Conservation (phyloP, 441 rosid species). For the Adansonia madagascariensis region DNA sequence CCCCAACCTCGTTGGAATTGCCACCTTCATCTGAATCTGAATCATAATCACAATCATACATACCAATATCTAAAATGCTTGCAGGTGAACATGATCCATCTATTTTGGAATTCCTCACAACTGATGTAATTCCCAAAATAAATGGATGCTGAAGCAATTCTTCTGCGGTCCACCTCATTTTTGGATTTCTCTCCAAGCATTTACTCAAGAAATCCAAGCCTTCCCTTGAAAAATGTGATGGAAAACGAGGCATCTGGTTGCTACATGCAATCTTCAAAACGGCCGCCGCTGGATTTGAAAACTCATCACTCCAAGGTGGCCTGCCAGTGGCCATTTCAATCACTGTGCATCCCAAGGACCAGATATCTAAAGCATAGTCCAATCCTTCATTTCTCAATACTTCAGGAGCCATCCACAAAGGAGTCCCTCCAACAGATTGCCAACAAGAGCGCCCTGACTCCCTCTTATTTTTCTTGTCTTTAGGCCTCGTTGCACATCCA, state of each 20-base stretch:
- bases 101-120: not conserved
- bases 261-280: conserved; percentile 56
- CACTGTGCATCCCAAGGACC: conserved; percentile 84
- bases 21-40: not conserved
- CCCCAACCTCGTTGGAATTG: not conserved
- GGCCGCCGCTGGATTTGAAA: conserved; percentile 38
- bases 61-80: not conserved
- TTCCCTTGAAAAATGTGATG: conserved; percentile 41
- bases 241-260: conserved; percentile 44
- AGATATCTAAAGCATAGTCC: conserved; percentile 70
- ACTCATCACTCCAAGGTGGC: conserved; percentile 57
- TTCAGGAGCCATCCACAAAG: conserved; percentile 90
- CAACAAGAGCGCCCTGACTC: not conserved
- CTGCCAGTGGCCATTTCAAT: conserved; percentile 67
- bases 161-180: conserved; percentile 63
- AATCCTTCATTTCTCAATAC: conserved; percentile 71
- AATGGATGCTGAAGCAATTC: conserved; percentile 67
- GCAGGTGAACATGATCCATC: not conserved
- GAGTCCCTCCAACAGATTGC: conserved; percentile 65
- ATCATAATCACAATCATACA: not conserved
- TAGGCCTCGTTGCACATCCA: conserved; percentile 47
- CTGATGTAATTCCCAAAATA: conserved; percentile 15
- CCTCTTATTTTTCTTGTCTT: not conserved
- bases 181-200: conserved; percentile 51
- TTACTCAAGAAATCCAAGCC: conserved; percentile 61